phyloP scores from a whole-genome alignment of 768 basidiomycete species.

The Tephrocybe sp. region DNA sequence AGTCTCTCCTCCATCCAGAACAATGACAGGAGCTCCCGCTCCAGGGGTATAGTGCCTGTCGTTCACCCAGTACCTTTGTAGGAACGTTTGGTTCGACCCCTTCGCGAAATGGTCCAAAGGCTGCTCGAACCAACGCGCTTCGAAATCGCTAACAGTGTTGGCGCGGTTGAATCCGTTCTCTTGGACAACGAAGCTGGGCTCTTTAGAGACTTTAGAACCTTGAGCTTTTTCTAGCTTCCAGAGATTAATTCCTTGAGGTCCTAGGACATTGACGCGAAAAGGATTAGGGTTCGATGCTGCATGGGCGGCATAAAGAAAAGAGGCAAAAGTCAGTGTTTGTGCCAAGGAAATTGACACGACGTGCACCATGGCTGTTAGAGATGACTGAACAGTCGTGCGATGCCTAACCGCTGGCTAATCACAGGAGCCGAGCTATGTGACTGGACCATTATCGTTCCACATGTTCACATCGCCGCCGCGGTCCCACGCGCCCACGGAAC shows the following conservation, averaged over 20 bases:
- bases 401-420: background rate
- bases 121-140: constrained; percentile 72
- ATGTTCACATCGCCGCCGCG: background rate
- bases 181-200: constrained; percentile 17
- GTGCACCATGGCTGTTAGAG: constrained; percentile 8
- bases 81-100: constrained; percentile 57
- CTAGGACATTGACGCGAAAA: constrained; percentile 24
- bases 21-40: constrained; percentile 77
- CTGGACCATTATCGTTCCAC: background rate
- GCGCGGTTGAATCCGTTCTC: constrained; percentile 13
- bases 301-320: background rate
- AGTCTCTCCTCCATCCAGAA: constrained; percentile 93
- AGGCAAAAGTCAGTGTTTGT: constrained; percentile 5
- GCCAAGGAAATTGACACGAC: constrained; percentile 3
- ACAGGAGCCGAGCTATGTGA: background rate
- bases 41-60: constrained; percentile 73
- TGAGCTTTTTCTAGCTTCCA: constrained; percentile 46
- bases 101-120: constrained; percentile 80
- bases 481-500: too few species aligned
- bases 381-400: background rate
- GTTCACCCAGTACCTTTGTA: constrained; percentile 93
- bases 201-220: constrained; percentile 15
- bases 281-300: constrained; percentile 15
- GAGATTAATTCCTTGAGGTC: constrained; percentile 63
- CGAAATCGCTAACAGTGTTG: constrained; percentile 35